phyloP scores from a whole-genome alignment of 108 stramenopile genomes.

The Fistulifera pelliculosa region DNA sequence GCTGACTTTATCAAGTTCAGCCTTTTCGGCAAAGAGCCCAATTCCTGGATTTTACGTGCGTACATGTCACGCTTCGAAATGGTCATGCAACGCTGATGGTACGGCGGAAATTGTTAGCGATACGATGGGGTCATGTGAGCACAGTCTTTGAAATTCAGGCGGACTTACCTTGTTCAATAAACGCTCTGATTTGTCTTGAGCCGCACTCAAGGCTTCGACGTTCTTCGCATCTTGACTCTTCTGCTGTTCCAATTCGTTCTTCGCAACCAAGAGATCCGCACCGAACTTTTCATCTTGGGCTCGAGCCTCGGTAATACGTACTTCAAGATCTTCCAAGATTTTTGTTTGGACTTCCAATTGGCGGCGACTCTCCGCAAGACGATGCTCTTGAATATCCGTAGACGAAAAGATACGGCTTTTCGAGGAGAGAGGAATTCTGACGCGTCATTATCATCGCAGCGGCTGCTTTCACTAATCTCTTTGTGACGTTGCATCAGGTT shows the following conservation, averaged over 20 bases:
- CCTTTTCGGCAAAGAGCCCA: conserved; percentile 85
- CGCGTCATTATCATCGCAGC: conserved; percentile 20
- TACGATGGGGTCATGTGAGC: background rate
- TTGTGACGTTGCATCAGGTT: conserved; percentile 74
- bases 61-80: conserved; percentile 78
- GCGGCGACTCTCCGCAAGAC: conserved; percentile 47
- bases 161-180: conserved; percentile 69
- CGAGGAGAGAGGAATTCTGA: background rate
- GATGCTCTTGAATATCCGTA: conserved; percentile 25
- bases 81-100: conserved; percentile 69
- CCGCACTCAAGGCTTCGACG: conserved; percentile 52
- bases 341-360: conserved; percentile 57
- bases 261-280: conserved; percentile 52
- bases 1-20: conserved; percentile 71
- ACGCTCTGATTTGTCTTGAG: conserved; percentile 58
- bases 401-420: conserved; percentile 16
- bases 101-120: background rate
- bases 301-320: conserved; percentile 48
- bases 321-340: conserved; percentile 47
- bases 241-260: conserved; percentile 69
- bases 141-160: background rate
- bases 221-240: conserved; percentile 56
- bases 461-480: conserved; percentile 49
- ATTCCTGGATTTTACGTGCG: conserved; percentile 85
- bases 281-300: conserved; percentile 34